Evolutionary conservation across 1,139 yeast genomes (phyloP), one percentile per base, ranked within the genome.

Genomic region (Sugiyamaella novakii): DNA sequence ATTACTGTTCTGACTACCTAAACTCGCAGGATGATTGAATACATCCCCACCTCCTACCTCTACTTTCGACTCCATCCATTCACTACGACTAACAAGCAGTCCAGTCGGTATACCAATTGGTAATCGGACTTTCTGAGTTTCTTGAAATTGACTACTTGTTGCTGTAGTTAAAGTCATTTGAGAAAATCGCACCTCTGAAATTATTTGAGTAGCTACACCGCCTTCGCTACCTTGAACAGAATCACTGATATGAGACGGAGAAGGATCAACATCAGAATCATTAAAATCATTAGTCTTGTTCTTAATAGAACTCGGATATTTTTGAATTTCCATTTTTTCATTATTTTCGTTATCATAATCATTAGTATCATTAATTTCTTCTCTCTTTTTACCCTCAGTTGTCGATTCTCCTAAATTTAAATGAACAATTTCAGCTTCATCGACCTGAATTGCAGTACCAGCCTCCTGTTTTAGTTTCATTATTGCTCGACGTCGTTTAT

Each of bases 351-450:
- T 35, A 30, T 22, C n/a, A n/a, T 3, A 14, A 22, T 29, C 5
- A 35, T 22, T 15, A 18, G 12, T 15, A 37, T 2, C 8, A 24
- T 8, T 21, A 12, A 11, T 36, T 6, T 14, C 18, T 21, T 38
- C 54, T 18, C 37, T 46, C 10, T 46, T 43, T 7, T 34, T 15
- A 11, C 22, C 44, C 18, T 28, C 15, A 12, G 27, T 15, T 12
- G 15, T 19, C 6, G 14, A 18, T 22, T 14, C 22, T 3, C 25
- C 37, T 12, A 41, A 15, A 31, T 24, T 31, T 14, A 42, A 17
- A 42, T 34, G 46, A 19, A 42, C 46, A 15, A 33, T 25, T 11
- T 18, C 47, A 15, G 25, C 27, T 11, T 47, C 43, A 22, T 47
- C 50, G 10, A 42, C 15, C 18, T 34, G 38, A 18, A 47, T 42